Base-by-base conservation (phyloP, 2,329 filamentous ascomycete species). In the Macrophomina phaseolina region DNA sequence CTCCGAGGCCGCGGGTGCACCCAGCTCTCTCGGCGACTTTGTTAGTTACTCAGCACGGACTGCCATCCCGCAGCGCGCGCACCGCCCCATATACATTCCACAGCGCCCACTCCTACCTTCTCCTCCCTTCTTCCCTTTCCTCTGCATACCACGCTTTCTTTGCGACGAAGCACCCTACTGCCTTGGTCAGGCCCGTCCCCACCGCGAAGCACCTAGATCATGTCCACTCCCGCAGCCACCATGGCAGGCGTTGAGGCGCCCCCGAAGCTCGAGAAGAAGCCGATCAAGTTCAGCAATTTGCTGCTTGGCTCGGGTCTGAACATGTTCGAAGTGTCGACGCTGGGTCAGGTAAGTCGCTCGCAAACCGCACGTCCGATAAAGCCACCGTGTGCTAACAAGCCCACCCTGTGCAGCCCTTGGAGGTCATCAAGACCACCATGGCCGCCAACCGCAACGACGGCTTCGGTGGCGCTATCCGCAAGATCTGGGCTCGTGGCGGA, bases 391-490 rank as follows among this genome's bases (percentile, higher is more conserved):
- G 69, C 74, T 80, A 85, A 91, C 78, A 81, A 7, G 38, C 42
- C 12, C 32, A 3, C 42, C 45, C 7, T 34, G 71, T 83, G 84
- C 86, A 96, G 88, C 95, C 95, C 73, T 87, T 99, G 81, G 95
- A 99, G 87, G 95, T 99, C 82, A 88, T 92, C 86, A 99, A 99
- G 91, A 99, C 95, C 77, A 98, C 95, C 81, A 98, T 99, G 93
- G 95, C 95, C 77, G 95, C 95, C 74, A 95, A 99, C 84, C 90
- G 95, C 82, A 87, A 88, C 76, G 94, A 98, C 81, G 90, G 89
- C 81, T 95, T 99, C 83, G 85, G 85, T 71, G 86, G 89, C 73
- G 91, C 95, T 78, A 89, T 98, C 79, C 82, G 84, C 77, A 90
- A 93, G 80, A 92, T 98, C 83, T 99, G 95, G 95, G 85, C 88